A percentile compares a stretch with the other conserved stretches of the same genome.
Evolutionary conservation across 2,329 filamentous ascomycete genomes (phyloP).

Genomic region (Elsinoe arachidis): DNA sequence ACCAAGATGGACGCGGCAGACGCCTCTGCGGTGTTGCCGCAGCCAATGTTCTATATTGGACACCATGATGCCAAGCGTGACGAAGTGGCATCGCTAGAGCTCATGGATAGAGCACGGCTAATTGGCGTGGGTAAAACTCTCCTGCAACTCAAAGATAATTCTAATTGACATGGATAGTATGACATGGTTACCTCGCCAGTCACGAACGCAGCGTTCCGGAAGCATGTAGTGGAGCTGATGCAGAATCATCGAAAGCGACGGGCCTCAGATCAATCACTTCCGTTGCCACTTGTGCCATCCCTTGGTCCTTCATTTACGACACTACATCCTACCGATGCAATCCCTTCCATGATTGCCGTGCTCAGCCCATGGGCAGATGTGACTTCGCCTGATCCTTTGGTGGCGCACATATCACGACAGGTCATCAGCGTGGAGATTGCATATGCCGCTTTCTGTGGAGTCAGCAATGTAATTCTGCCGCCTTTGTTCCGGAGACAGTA

Average conservation of each 20-base stretch:
- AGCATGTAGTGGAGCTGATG: conserved; percentile 56
- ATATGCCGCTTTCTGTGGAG: conserved; percentile 91
- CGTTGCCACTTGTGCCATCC: conserved; percentile 45
- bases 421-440: conserved; percentile 84
- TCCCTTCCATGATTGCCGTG: conserved; percentile 67
- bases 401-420: conserved; percentile 80
- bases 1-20: background rate
- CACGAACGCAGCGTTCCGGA: conserved; percentile 64
- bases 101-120: conserved; percentile 56
- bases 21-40: background rate
- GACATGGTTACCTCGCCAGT: conserved; percentile 71
- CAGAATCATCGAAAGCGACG: conserved; percentile 41
- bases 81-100: conserved; percentile 52
- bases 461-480: conserved; percentile 71
- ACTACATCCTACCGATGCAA: conserved; percentile 57
- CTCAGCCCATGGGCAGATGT: conserved; percentile 92
- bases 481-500: conserved; percentile 30
- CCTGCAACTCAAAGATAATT: conserved; percentile 17
- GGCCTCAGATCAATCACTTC: conserved; percentile 29
- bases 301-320: conserved; percentile 73
- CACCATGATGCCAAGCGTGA: conserved; percentile 61
- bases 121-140: conserved; percentile 55
- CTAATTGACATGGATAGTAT: conserved; percentile 45
- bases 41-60: conserved; percentile 54
- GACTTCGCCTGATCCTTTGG: conserved; percentile 69